phyloP scores from a whole-genome alignment of 192 early-diverging fungal genomes.

The Haplosporangium gracile region DNA sequence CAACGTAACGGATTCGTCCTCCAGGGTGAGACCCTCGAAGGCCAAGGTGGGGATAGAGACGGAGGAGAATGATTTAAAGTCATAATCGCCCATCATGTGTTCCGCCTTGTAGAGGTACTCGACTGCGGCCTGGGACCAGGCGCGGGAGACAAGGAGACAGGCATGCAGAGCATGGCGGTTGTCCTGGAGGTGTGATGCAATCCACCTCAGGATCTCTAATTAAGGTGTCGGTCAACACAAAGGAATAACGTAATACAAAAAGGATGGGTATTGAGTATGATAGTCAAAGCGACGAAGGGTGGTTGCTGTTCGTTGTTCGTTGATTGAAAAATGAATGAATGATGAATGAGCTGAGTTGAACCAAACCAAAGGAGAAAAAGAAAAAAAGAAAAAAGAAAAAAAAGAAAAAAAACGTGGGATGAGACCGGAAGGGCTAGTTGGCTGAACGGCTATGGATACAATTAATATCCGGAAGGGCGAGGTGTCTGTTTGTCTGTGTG shows the following conservation, averaged over 20 bases:
- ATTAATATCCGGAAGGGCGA: not conserved
- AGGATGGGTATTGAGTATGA: not conserved
- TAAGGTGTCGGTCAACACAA: not conserved
- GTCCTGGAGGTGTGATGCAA: conserved; percentile 24
- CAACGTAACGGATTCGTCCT: not conserved
- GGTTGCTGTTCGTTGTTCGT: not conserved
- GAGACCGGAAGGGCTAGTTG: conserved; percentile 10
- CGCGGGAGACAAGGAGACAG: conserved; percentile 45
- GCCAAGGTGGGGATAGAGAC: not conserved
- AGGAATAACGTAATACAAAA: not conserved
- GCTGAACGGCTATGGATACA: conserved; percentile 4
- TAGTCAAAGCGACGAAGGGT: no score
- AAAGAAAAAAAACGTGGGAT: conserved; percentile 2
- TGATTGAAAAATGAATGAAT: not conserved
- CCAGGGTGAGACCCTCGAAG: not conserved
- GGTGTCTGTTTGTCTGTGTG: not conserved
- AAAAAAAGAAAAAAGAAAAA: not conserved
- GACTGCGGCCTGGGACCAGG: conserved; percentile 50
- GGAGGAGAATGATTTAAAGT: conserved; percentile 6
- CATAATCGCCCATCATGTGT: conserved; percentile 34
- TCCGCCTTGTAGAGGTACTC: conserved; percentile 54
- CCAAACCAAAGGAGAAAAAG: no score
- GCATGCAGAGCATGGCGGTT: conserved; percentile 34
- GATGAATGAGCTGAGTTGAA: conserved; percentile 2
- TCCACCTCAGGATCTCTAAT: conserved; percentile 29